Evolutionary conservation across 495 filamentous ascomycete species (phyloP).

Genomic region (Viridothelium virens): DNA sequence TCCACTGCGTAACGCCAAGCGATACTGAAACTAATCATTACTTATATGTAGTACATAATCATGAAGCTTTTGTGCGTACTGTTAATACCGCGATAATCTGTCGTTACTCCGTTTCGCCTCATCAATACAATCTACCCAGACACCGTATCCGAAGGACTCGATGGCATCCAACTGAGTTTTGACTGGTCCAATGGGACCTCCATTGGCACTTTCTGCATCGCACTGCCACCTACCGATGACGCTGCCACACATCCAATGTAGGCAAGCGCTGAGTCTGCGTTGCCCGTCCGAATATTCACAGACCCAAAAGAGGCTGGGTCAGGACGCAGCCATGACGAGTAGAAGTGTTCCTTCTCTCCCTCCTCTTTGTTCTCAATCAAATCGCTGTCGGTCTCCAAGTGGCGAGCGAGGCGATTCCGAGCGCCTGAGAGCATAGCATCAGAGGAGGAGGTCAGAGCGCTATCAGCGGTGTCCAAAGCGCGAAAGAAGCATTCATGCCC

Average conservation of each 20-base stretch:
- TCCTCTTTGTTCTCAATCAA: background rate
- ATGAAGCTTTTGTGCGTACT: background rate
- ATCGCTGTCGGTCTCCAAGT: background rate
- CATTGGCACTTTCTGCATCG: constrained; percentile 8
- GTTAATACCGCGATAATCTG: background rate
- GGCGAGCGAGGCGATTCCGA: background rate
- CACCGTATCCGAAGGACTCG: background rate
- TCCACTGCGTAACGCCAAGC: too few species aligned
- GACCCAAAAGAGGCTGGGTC: background rate
- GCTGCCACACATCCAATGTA: background rate
- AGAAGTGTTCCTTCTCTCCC: background rate
- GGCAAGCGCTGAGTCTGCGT: background rate
- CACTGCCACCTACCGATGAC: background rate
- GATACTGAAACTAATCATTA: too few species aligned
- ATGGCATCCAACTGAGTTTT: background rate
- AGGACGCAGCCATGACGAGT: background rate
- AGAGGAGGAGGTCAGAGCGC: background rate
- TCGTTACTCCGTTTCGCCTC: background rate
- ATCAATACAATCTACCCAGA: background rate
- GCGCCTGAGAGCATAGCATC: background rate
- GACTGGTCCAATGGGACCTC: constrained; percentile 6
- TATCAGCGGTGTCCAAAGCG: background rate
- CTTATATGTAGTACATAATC: too few species aligned
- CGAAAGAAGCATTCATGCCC: background rate
- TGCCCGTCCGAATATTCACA: background rate